These are phyloP conservation scores for Dispira parvispora DNA, from an alignment of 192 early-diverging fungal species.

Conservation along the genomic window DNA sequence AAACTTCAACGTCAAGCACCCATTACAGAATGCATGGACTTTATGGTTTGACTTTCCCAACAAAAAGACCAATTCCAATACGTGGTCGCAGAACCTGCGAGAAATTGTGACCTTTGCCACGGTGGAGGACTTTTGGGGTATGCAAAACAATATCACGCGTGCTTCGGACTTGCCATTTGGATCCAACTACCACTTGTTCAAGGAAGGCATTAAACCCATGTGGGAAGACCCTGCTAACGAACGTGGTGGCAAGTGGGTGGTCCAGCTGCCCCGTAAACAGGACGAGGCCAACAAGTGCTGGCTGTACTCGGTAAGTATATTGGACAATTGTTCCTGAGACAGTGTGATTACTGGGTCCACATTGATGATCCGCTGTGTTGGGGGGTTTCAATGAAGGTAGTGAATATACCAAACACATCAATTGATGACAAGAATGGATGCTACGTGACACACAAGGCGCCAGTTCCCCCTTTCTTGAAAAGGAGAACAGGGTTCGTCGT, in stretches of 20 bases:
- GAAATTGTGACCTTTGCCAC: conserved; percentile 79
- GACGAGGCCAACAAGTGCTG: conserved; percentile 65
- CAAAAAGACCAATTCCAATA: conserved; percentile 54
- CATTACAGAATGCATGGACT: conserved; percentile 77
- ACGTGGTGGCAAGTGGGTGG: conserved; percentile 83
- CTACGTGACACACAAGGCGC: too few species aligned
- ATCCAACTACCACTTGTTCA: conserved; percentile 91
- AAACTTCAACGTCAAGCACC: conserved; percentile 77
- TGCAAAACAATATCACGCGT: conserved; percentile 76
- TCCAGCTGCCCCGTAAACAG: conserved; percentile 51
- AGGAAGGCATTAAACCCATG: conserved; percentile 75
- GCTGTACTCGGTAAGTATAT: conserved; percentile 55
- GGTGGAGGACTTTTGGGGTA: conserved; percentile 96
- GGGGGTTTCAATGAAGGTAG: too few species aligned
- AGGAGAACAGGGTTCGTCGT: background rate
- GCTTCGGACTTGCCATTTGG: conserved; percentile 51
- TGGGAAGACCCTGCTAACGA: conserved; percentile 90
- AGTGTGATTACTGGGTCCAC: too few species aligned
- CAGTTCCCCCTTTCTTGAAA: conserved; percentile 3
- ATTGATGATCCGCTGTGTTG: too few species aligned
- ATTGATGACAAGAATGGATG: too few species aligned
- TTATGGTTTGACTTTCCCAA: conserved; percentile 86
- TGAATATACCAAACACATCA: too few species aligned
- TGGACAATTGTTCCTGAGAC: too few species aligned
- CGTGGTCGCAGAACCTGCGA: conserved; percentile 77